A percentile compares a stretch with the other conserved stretches of the same genome.
These are phyloP conservation scores for Trichoderma sp. DNA, from an alignment of 2,329 filamentous ascomycete genomes.

Conservation along the genomic window DNA sequence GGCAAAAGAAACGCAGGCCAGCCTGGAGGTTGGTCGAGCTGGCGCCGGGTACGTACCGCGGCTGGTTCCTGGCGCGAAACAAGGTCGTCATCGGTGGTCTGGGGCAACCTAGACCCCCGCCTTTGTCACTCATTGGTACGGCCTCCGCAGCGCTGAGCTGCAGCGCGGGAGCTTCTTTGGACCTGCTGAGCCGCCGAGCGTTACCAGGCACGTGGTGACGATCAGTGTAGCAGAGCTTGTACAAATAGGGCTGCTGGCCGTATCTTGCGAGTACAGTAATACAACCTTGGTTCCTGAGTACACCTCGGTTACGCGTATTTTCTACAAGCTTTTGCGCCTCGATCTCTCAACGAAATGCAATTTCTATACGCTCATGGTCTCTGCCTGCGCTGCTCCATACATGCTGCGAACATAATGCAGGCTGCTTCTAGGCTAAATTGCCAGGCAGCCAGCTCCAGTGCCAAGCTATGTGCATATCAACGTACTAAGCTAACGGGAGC, in stretches of 20 bases:
- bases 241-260: neutral
- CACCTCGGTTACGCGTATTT: conserved; percentile 9
- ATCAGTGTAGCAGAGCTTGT: neutral
- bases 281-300: neutral
- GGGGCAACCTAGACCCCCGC: conserved; percentile 25
- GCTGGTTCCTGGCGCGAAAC: conserved; percentile 26
- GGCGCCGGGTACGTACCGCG: conserved; percentile 24
- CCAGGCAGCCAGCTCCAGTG: neutral
- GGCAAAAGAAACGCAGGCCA: conserved; percentile 6
- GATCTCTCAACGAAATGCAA: neutral
- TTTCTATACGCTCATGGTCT: neutral
- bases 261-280: conserved; percentile 12
- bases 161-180: conserved; percentile 16
- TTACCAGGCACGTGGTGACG: conserved; percentile 21
- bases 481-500: neutral
- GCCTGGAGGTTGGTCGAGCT: neutral
- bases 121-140: conserved; percentile 25
- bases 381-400: neutral
- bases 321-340: neutral
- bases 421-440: neutral
- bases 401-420: neutral
- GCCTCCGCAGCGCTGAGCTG: conserved; percentile 1
- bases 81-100: conserved; percentile 28
- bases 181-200: conserved; percentile 4
- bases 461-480: neutral